Percentiles rank a stretch among this genome's conserved stretches.
Conservation (phyloP, 257 asterid genomes). For the Fraxinus quadrangulata region DNA sequence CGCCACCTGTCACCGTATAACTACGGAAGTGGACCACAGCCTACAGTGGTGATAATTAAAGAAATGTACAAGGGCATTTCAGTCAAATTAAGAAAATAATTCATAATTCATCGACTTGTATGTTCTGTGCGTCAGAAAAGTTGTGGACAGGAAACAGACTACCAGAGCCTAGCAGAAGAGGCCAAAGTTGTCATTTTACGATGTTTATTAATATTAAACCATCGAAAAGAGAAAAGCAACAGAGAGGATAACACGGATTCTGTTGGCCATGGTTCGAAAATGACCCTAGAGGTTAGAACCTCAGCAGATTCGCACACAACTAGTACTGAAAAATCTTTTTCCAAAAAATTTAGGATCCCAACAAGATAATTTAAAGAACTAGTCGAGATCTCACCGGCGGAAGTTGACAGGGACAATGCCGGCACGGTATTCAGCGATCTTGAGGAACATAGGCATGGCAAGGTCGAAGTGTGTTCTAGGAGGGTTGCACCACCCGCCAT, state of each 20-base stretch:
- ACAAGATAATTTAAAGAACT: neutral
- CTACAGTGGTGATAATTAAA: neutral
- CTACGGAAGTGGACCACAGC: neutral
- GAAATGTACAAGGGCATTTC: neutral
- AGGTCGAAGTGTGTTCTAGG: slow-evolving; percentile 54
- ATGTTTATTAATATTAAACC: neutral
- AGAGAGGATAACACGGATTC: slow-evolving; percentile 22
- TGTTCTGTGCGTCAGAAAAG: slow-evolving; percentile 5
- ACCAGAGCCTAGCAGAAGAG: neutral
- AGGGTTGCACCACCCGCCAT: slow-evolving; percentile 63
- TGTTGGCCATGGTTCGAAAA: slow-evolving; percentile 24
- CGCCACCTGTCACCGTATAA: neutral
- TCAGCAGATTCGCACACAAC: slow-evolving; percentile 21
- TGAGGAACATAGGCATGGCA: slow-evolving; percentile 60
- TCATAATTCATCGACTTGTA: neutral
- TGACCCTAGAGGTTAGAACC: slow-evolving; percentile 11
- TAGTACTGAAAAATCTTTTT: neutral
- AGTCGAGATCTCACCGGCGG: slow-evolving; percentile 37
- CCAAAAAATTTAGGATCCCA: neutral
- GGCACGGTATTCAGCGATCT: slow-evolving; percentile 49
- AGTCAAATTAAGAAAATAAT: neutral
- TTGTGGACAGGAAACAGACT: neutral
- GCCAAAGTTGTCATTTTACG: slow-evolving; percentile 26
- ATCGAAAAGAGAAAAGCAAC: neutral
- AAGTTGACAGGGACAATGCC: slow-evolving; percentile 55